Percentiles rank a stretch among this genome's conserved stretches.
Evolutionary conservation across 2,329 filamentous ascomycete genomes (phyloP).

Genomic region (Dactylellina drechsleri): DNA sequence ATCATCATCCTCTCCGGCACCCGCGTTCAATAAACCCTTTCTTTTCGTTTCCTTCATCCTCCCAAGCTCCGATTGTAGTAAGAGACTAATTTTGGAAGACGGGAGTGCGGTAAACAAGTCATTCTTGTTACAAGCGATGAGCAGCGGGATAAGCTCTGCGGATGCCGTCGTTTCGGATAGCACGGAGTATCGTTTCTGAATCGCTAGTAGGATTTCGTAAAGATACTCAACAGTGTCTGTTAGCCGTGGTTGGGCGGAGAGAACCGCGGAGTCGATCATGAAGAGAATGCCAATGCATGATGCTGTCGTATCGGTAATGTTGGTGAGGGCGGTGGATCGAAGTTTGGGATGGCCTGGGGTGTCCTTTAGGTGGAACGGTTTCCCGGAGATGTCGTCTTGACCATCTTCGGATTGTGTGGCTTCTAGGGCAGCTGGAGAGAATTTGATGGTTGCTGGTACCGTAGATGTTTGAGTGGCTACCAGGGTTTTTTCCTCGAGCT

Average conservation of each 20-base stretch:
- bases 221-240: constrained; percentile 81
- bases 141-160: constrained; percentile 71
- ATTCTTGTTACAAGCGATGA: constrained; percentile 93
- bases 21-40: constrained; percentile 84
- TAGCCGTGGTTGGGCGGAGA: constrained; percentile 60
- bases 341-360: constrained; percentile 97
- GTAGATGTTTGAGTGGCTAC: constrained; percentile 49
- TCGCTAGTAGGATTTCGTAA: constrained; percentile 82
- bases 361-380: constrained; percentile 65
- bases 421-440: constrained; percentile 29
- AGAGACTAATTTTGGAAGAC: constrained; percentile 75
- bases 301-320: constrained; percentile 61
- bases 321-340: constrained; percentile 73
- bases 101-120: constrained; percentile 95
- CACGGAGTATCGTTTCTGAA: constrained; percentile 76
- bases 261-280: constrained; percentile 81
- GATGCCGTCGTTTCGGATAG: constrained; percentile 68
- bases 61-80: constrained; percentile 82
- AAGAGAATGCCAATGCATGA: constrained; percentile 79
- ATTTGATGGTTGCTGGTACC: constrained; percentile 31
- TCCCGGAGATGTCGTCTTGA: not conserved
- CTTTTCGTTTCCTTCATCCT: constrained; percentile 79
- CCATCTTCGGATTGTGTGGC: constrained; percentile 29
- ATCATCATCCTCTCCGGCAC: constrained; percentile 72
- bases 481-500: constrained; percentile 51